Conservation (phyloP, 2,329 filamentous ascomycete species). For the Xylariaceae sp. region DNA sequence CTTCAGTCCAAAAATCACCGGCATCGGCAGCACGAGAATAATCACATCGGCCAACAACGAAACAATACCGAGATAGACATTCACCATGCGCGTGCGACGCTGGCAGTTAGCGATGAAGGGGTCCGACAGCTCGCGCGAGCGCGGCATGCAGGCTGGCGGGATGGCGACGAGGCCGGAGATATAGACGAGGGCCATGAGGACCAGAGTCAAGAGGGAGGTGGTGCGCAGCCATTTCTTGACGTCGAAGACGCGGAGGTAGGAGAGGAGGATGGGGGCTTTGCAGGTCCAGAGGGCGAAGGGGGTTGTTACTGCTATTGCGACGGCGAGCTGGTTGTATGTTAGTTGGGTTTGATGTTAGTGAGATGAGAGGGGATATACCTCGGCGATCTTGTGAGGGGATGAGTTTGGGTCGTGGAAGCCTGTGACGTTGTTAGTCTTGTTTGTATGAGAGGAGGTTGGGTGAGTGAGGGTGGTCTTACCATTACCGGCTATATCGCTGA, state of each 20-base stretch:
- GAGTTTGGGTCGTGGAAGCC: slow-evolving; percentile 15
- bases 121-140: slow-evolving; percentile 3
- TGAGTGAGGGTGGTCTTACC: slow-evolving; percentile 3
- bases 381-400: slow-evolving; percentile 10
- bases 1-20: slow-evolving; percentile 16
- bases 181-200: slow-evolving; percentile 8
- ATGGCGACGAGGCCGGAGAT: slow-evolving; percentile 8
- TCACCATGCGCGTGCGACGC: slow-evolving; percentile 8
- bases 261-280: slow-evolving; percentile 20
- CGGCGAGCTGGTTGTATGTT: slow-evolving; percentile 12
- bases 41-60: slow-evolving; percentile 16
- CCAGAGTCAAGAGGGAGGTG: slow-evolving; percentile 9
- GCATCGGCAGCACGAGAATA: slow-evolving; percentile 17
- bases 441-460: background rate
- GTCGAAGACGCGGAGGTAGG: slow-evolving; percentile 18
- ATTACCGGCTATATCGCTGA: slow-evolving; percentile 16
- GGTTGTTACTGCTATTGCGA: slow-evolving; percentile 9
- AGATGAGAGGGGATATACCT: slow-evolving; percentile 3
- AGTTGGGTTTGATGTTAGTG: background rate
- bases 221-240: slow-evolving; percentile 17
- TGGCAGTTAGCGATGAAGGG: slow-evolving; percentile 13
- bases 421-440: slow-evolving; percentile 5
- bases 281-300: slow-evolving; percentile 17
- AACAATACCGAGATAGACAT: slow-evolving; percentile 13
- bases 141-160: slow-evolving; percentile 15